Conservation (phyloP, 2,329 filamentous ascomycete genomes). For the Bipolaris sorokiniana region DNA sequence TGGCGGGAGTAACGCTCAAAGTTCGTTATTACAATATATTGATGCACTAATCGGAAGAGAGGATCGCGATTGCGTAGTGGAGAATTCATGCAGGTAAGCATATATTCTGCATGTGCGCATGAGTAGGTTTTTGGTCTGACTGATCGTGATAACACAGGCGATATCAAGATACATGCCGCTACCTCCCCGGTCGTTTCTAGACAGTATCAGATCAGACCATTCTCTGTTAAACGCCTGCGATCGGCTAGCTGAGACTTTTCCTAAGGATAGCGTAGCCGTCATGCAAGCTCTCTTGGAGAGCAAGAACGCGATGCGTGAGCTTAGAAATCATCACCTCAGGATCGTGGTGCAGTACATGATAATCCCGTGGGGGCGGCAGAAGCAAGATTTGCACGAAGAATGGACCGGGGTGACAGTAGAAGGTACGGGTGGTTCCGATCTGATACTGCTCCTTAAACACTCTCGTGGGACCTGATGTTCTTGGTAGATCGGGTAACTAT, state of each 20-base stretch:
- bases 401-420: neutral
- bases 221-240: neutral
- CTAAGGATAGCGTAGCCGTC: neutral
- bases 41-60: neutral
- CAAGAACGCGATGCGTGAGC: neutral
- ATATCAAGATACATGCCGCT: neutral
- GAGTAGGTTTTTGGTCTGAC: neutral
- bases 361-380: neutral
- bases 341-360: neutral
- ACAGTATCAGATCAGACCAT: neutral
- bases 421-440: neutral
- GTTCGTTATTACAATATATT: neutral
- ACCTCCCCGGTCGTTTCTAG: neutral
- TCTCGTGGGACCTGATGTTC: neutral
- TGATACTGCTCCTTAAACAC: neutral
- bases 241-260: neutral
- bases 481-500: neutral
- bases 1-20: neutral
- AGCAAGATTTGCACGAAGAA: neutral
- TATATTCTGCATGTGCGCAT: neutral
- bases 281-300: neutral
- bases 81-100: neutral
- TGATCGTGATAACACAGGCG: neutral
- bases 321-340: neutral
- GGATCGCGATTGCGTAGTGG: neutral